These are phyloP conservation scores for Austroboletus eburneus DNA, from an alignment of 768 basidiomycete species.

Conservation along the genomic window DNA sequence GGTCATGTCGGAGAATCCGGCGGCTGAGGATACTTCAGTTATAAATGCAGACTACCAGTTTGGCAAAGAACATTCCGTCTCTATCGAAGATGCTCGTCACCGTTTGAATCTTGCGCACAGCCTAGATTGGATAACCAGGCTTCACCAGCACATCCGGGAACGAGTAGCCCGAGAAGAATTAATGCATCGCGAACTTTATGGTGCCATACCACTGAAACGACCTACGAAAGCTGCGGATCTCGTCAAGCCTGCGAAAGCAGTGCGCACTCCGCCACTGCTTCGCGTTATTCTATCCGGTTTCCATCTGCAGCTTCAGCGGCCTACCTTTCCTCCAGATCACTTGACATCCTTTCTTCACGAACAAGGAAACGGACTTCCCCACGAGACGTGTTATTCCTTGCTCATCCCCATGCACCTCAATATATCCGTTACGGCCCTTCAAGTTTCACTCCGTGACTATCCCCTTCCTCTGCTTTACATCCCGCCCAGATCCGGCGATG, in stretches of 20 bases:
- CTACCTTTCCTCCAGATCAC: conserved; percentile 52
- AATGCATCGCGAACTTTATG: conserved; percentile 43
- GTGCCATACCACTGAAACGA: conserved; percentile 29
- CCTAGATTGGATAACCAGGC: conserved; percentile 65
- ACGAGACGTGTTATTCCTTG: conserved; percentile 68
- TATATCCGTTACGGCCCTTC: conserved; percentile 58
- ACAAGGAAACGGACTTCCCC: conserved; percentile 66
- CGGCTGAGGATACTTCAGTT: conserved; percentile 31
- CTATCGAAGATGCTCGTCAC: conserved; percentile 65
- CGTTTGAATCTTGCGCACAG: conserved; percentile 68
- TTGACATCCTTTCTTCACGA: conserved; percentile 63
- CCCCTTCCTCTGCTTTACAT: conserved; percentile 82
- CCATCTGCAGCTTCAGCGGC: conserved; percentile 49
- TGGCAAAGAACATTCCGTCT: conserved; percentile 57
- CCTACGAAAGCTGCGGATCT: conserved; percentile 39
- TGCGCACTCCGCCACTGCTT: conserved; percentile 60
- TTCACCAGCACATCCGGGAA: conserved; percentile 43
- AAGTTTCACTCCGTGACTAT: conserved; percentile 76
- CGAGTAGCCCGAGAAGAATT: conserved; percentile 46
- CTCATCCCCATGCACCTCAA: conserved; percentile 79
- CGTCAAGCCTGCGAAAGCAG: conserved; percentile 35
- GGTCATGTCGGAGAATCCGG: conserved; percentile 35
- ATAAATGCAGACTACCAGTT: conserved; percentile 61
- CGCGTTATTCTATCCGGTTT: conserved; percentile 61
- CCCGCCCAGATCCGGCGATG: conserved; percentile 39